Evolutionary conservation across 306 rosid genomes (phyloP).

Genomic region (Pterocarpus santalinus): DNA sequence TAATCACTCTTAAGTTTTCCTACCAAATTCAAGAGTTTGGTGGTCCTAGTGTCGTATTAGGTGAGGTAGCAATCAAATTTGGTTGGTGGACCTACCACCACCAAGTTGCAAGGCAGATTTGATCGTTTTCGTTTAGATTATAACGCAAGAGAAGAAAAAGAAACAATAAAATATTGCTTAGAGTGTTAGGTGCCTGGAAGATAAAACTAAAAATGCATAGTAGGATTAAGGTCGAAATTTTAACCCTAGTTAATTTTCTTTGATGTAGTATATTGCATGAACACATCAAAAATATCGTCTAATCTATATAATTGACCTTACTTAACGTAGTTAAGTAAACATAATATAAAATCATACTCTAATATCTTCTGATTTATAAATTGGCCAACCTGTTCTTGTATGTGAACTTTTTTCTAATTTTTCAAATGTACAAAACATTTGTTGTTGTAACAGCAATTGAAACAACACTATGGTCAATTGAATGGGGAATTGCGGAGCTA

Average conservation of each 20-base stretch:
- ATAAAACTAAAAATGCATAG: too few species aligned
- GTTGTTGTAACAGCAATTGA: slow-evolving; percentile 73
- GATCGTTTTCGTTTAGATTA: slow-evolving; percentile 2
- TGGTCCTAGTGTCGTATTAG: neutral
- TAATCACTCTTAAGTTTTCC: neutral
- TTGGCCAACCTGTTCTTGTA: too few species aligned
- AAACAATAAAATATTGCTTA: neutral
- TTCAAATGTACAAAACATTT: slow-evolving; percentile 4
- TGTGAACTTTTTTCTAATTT: too few species aligned
- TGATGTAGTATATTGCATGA: too few species aligned
- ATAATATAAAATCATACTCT: too few species aligned
- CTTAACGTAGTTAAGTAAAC: too few species aligned
- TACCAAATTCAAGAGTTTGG: neutral
- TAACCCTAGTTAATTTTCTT: too few species aligned
- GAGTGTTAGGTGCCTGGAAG: neutral
- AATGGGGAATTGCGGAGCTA: slow-evolving; percentile 91
- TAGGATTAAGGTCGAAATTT: too few species aligned
- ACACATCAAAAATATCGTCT: too few species aligned
- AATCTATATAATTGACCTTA: too few species aligned
- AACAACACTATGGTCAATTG: slow-evolving; percentile 90
- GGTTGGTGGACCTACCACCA: slow-evolving; percentile 32
- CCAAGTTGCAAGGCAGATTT: neutral
- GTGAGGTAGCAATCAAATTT: neutral
- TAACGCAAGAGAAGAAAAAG: neutral
- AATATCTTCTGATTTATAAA: too few species aligned